Conservation (phyloP, 768 basidiomycete species). For the Gymnopilus dilepis region DNA sequence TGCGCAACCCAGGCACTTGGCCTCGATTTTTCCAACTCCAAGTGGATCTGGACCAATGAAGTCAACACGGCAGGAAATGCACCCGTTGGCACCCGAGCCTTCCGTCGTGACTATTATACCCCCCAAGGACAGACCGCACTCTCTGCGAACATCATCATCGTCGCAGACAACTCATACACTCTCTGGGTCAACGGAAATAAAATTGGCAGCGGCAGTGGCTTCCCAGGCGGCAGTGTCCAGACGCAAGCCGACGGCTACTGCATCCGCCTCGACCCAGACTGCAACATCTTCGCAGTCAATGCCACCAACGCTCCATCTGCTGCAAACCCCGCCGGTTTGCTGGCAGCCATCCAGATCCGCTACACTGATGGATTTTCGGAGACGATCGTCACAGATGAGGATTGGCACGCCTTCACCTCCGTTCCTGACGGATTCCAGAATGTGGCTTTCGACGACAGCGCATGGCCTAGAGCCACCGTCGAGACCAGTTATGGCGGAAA, state of each 20-base stretch:
- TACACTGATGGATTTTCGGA: conserved; percentile 38
- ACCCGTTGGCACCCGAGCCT: conserved; percentile 31
- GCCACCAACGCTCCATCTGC: conserved; percentile 18
- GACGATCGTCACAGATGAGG: conserved; percentile 34
- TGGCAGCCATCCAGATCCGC: conserved; percentile 35
- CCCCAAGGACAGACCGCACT: conserved; percentile 33
- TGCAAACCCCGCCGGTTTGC: conserved; percentile 34
- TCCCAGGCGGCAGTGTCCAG: not conserved
- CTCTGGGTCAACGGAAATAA: conserved; percentile 37
- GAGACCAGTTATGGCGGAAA: conserved; percentile 15
- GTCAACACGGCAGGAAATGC: conserved; percentile 13
- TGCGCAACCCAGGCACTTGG: not conserved
- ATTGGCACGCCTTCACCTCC: conserved; percentile 32
- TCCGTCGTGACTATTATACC: conserved; percentile 35
- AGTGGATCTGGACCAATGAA: conserved; percentile 40
- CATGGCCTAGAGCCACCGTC: conserved; percentile 34
- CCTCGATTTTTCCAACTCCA: conserved; percentile 13
- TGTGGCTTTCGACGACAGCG: conserved; percentile 34
- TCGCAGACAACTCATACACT: conserved; percentile 35
- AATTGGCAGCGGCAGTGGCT: conserved; percentile 26
- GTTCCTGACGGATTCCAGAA: conserved; percentile 34
- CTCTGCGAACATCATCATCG: conserved; percentile 36
- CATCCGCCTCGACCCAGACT: conserved; percentile 29
- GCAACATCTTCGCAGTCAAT: conserved; percentile 40
- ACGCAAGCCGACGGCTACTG: conserved; percentile 31